phyloP scores from a whole-genome alignment of 495 filamentous ascomycete genomes.

The Penicillium flavigenum region DNA sequence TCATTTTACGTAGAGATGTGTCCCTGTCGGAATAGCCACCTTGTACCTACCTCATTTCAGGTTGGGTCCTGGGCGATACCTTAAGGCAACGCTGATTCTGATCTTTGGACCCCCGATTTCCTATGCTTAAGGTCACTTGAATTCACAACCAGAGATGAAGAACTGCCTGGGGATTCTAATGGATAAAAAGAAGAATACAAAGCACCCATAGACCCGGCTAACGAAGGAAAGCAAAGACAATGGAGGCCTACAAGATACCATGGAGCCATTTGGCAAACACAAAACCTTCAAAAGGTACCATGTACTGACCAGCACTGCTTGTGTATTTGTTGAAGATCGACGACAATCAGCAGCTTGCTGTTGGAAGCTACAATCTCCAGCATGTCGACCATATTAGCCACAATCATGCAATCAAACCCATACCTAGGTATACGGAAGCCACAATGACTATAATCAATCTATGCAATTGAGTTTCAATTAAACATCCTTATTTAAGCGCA shows the following conservation, averaged over 20 bases:
- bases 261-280: neutral
- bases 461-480: constrained; percentile 21
- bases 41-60: too few relatives aligned
- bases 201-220: too few relatives aligned
- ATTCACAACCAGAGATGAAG: neutral
- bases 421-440: neutral
- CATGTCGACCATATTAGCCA: neutral
- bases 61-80: too few relatives aligned
- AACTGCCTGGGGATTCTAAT: neutral
- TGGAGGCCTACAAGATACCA: neutral
- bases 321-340: neutral
- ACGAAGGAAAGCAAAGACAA: neutral
- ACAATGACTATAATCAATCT: constrained; percentile 19
- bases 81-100: too few relatives aligned
- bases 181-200: too few relatives aligned
- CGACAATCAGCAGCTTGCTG: neutral
- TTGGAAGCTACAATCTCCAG: neutral
- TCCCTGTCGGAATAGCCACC: too few relatives aligned
- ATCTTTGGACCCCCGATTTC: too few relatives aligned
- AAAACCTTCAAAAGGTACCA: too few relatives aligned
- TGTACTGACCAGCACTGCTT: neutral
- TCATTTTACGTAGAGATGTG: too few relatives aligned
- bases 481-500: constrained; percentile 26
- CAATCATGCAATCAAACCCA: neutral
- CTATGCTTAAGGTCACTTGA: too few relatives aligned